Base-by-base conservation (phyloP, 2,329 filamentous ascomycete species). In the Xylariaceae sp. region DNA sequence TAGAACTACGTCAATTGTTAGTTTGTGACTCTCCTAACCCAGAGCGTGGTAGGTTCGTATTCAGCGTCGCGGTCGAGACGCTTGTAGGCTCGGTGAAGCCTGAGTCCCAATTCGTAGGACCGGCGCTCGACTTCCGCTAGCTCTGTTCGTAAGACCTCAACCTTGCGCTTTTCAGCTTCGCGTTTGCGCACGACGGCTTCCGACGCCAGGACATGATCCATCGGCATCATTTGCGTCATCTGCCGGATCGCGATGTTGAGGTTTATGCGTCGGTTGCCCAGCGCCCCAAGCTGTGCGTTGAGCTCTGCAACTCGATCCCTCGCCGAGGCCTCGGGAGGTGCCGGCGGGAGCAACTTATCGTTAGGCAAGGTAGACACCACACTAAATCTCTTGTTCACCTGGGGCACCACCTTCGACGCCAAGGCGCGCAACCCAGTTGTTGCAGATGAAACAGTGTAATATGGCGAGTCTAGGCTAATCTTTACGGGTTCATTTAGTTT, bases 71-170 rank as follows among this genome's bases (percentile, higher is more conserved):
- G 80, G 63, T 92, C 87, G 62, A 84, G 78, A 45, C 88, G 80
- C 74, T 89, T 92, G 71, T 88, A 86, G 9, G 87, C 85, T 19
- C 87, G 76, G 67, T 89, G 83, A 51, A 94, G 74, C 69, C 85
- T 86, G 63, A 94, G 72, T 1, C 89, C 89, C 40, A 92, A 72
- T 52, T 94, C 88, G 65, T 92, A 87, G 70, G 91, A 86, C 69
- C 92, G 85, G 59, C 84, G 79, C 69, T 83, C 80, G 22, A 94
- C 81, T 58, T 91, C 87, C 3, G 85, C 80, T 34, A 92, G 76
- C 67, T 92, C 87, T 47, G 72, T 71, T 54, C 80, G 79, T 48
- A 92, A 74, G 19, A 74, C 77, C 59, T 85, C 81, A 0, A 94
- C 83, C 66, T 87, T 89, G 39, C 75, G 72, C 69, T 84, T 84